These are phyloP conservation scores for Monilinia vaccinii-corymbosi DNA, from an alignment of 2,329 filamentous ascomycete genomes.

Conservation along the genomic window DNA sequence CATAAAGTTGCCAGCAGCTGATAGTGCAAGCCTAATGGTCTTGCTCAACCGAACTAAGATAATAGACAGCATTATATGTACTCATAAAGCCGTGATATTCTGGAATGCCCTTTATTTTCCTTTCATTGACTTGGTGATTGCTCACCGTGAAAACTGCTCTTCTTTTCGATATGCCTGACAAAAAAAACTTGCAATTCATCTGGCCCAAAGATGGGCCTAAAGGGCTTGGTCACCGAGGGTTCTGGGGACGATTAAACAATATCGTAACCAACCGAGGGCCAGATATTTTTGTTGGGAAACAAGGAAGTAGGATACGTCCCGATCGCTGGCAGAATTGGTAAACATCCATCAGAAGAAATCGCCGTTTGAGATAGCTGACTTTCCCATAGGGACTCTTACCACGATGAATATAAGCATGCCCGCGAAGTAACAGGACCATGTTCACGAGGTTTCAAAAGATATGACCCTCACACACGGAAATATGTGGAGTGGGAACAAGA, in stretches of 20 bases:
- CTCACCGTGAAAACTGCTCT: background rate
- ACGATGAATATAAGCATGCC: slow-evolving; percentile 8
- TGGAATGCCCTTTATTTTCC: background rate
- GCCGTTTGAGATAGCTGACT: background rate
- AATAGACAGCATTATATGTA: background rate
- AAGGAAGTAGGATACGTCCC: slow-evolving; percentile 16
- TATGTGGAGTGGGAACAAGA: slow-evolving; percentile 21
- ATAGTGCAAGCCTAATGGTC: background rate
- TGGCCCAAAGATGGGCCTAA: slow-evolving; percentile 27
- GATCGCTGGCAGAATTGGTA: slow-evolving; percentile 28
- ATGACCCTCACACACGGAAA: slow-evolving; percentile 24
- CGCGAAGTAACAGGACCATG: slow-evolving; percentile 7
- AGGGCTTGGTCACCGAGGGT: slow-evolving; percentile 21
- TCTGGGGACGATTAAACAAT: slow-evolving; percentile 28
- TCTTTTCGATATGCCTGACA: background rate
- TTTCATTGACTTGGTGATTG: background rate
- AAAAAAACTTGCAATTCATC: slow-evolving; percentile 19
- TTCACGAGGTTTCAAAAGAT: slow-evolving; percentile 17
- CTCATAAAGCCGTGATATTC: background rate
- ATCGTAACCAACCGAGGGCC: slow-evolving; percentile 33
- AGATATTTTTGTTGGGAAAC: slow-evolving; percentile 32
- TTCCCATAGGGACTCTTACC: slow-evolving; percentile 26
- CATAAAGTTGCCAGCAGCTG: background rate
- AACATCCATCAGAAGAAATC: background rate
- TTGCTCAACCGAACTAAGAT: background rate